phyloP scores from a whole-genome alignment of 2,329 filamentous ascomycete species.

The Claviceps africana region DNA sequence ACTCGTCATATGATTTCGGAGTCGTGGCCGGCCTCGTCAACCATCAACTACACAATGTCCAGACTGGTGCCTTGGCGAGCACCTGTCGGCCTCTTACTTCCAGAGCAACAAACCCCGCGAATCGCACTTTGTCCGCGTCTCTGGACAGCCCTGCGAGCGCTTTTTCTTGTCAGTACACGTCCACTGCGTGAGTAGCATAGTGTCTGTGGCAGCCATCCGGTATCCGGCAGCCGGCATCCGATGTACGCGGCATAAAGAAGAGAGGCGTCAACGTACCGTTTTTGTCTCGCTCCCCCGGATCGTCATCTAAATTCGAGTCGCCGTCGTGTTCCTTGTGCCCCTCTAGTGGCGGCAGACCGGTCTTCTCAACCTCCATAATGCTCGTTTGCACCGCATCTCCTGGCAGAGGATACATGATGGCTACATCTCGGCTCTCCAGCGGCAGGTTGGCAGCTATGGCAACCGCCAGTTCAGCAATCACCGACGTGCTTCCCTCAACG shows the following conservation, averaged over 20 bases:
- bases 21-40: background rate
- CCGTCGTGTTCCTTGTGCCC: slow-evolving; percentile 26
- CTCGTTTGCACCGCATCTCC: slow-evolving; percentile 54
- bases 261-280: slow-evolving; percentile 20
- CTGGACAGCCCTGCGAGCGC: slow-evolving; percentile 25
- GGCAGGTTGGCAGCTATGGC: slow-evolving; percentile 77
- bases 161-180: slow-evolving; percentile 25
- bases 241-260: too few relatives aligned
- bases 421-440: slow-evolving; percentile 80
- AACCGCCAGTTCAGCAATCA: slow-evolving; percentile 86
- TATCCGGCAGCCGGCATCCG: background rate
- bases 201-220: too few relatives aligned
- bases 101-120: slow-evolving; percentile 60
- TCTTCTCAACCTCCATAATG: slow-evolving; percentile 80
- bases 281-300: slow-evolving; percentile 26
- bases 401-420: slow-evolving; percentile 72
- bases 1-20: background rate
- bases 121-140: slow-evolving; percentile 47
- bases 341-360: slow-evolving; percentile 48
- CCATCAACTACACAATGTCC: slow-evolving; percentile 29
- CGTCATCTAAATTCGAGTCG: slow-evolving; percentile 15
- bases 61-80: slow-evolving; percentile 62
- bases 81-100: slow-evolving; percentile 67
- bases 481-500: slow-evolving; percentile 74
- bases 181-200: slow-evolving; percentile 2